Evolutionary conservation across 2,329 filamentous ascomycete species (phyloP), one percentile per base, ranked within the genome.

Genomic region (Cladosporium velox): DNA sequence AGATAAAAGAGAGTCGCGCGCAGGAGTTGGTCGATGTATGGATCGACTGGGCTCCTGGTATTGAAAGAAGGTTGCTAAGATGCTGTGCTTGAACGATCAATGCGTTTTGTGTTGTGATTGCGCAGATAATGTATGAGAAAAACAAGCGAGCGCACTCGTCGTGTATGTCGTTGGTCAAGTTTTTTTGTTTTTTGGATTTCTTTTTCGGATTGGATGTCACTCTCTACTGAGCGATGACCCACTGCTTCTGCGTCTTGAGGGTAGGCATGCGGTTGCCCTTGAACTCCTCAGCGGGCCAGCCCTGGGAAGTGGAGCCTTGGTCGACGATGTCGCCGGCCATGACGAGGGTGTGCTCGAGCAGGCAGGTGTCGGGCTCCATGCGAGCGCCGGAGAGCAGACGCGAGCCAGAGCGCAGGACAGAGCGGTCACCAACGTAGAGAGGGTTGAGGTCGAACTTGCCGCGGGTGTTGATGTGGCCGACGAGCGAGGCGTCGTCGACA

Each of bases 341-440:
- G 51, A 87, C 79, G 4, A 87, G 77, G 0, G 85, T 87, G 68
- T 87, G 85, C 75, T 87, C 85, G 41, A 87, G 72, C 41, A 87
- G 74, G 69, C 84, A 84, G 24, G 81, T 80, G 70, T 86, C 84
- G 2, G 79, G 75, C 65, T 80, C 81, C 84, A 87, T 86, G 24
- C 72, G 78, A 4, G 84, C 84, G 12, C 85, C 85, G 47, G 80
- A 83, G 59, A 87, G 77, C 64, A 87, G 72, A 35, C 85, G 77
- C 52, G 81, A 84, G 1, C 84, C 84, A 2, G 80, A 81, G 10
- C 85, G 77, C 68, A 87, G 70, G 10, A 87, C 84, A 69, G 83
- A 84, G 18, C 85, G 73, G 65, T 84, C 79, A 0, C 84, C 84
- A 11, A 87, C 83, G 21, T 76, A 74, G 2, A 87, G 74, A 41